These are phyloP conservation scores for Conidiobolus incongruus DNA, from an alignment of 371 early-diverging fungal genomes.

Conservation along the genomic window DNA sequence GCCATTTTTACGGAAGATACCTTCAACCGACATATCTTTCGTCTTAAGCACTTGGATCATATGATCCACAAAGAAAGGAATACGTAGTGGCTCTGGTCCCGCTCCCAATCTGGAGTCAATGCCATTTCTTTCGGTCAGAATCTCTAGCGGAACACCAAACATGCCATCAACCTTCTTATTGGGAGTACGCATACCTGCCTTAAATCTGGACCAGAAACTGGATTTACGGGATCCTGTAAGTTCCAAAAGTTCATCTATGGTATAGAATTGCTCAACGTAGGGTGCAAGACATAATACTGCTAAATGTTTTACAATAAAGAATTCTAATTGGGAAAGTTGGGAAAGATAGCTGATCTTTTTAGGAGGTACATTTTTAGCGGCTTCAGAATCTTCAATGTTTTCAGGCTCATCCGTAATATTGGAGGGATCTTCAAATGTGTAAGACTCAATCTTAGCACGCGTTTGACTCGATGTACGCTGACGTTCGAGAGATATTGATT, in stretches of 20 bases:
- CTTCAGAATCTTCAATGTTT: no score
- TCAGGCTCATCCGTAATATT: background rate
- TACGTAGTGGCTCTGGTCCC: conserved; percentile 43
- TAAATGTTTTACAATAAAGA: conserved; percentile 63
- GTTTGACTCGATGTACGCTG: no score
- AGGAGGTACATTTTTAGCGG: no score
- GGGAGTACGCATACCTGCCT: conserved; percentile 28
- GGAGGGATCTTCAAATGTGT: conserved; percentile 1
- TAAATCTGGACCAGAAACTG: conserved; percentile 49
- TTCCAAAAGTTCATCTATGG: conserved; percentile 41
- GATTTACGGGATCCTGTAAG: conserved; percentile 44
- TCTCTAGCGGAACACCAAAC: conserved; percentile 80
- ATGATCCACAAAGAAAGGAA: conserved; percentile 70
- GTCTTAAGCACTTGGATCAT: conserved; percentile 46
- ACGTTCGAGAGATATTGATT: background rate
- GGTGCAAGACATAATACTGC: conserved; percentile 56
- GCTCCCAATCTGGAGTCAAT: conserved; percentile 62
- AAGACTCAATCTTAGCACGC: no score
- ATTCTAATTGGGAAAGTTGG: conserved; percentile 62
- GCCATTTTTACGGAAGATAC: conserved; percentile 93
- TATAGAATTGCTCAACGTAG: conserved; percentile 33
- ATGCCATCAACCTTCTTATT: conserved; percentile 46
- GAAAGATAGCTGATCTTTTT: conserved; percentile 31
- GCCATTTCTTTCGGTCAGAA: conserved; percentile 59
- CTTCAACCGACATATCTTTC: conserved; percentile 58